Evolutionary conservation across 352 stramenopile genomes (phyloP).

Genomic region (Thalassiosira hispida): DNA sequence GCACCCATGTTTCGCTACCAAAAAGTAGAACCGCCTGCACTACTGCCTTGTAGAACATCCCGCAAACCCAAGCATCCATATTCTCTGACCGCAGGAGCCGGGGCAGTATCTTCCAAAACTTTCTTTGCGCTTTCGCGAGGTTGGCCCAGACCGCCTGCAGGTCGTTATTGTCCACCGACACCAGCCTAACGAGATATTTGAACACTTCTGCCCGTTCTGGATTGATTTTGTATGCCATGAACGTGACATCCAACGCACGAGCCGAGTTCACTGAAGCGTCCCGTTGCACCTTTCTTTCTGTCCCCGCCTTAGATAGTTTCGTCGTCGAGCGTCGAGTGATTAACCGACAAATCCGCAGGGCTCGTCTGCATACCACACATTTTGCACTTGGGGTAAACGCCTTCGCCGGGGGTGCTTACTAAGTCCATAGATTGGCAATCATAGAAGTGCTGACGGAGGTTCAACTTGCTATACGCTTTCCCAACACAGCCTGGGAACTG

Average conservation of each 20-base stretch:
- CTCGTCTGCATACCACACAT: not conserved
- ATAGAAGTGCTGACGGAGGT: not conserved
- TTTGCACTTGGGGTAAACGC: not conserved
- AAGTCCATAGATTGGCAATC: not conserved
- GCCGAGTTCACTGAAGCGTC: not conserved
- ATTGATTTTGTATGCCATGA: not conserved
- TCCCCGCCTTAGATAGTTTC: not conserved
- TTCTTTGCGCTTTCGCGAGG: not conserved
- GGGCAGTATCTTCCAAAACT: no score
- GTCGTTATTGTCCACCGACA: not conserved
- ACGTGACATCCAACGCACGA: not conserved
- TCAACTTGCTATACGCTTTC: not conserved
- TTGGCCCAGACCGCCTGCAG: not conserved
- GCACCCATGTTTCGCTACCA: not conserved
- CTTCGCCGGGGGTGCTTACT: not conserved
- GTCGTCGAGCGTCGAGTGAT: no score
- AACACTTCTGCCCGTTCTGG: conserved; percentile 11
- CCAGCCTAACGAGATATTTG: not conserved
- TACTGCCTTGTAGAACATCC: not conserved
- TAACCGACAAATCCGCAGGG: no score
- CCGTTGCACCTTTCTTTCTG: not conserved
- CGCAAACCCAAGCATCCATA: not conserved
- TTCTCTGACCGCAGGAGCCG: not conserved
- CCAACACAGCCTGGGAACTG: not conserved
- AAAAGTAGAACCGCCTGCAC: conserved; percentile 1